Conservation (phyloP, 1,139 yeast species). For the Yamadazyma siamensis region DNA sequence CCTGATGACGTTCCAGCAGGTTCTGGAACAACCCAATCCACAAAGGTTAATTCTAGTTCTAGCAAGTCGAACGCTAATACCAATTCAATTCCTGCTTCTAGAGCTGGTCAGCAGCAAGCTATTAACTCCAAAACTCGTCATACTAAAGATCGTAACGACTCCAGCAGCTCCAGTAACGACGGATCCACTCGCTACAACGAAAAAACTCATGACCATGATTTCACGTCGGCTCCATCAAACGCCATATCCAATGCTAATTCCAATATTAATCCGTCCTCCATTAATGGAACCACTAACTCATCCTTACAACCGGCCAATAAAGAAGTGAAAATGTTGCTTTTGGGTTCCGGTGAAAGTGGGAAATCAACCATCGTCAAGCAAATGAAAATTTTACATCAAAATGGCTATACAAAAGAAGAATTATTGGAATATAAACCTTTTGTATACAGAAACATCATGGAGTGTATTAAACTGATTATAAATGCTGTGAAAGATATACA, state of each 20-base stretch:
- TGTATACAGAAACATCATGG: conserved; percentile 64
- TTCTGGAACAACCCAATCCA: conserved; percentile 3
- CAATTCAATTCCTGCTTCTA: no score
- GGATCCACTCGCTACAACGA: conserved; percentile 14
- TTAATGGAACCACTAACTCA: not conserved
- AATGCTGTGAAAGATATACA: conserved; percentile 52
- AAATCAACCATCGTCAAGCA: conserved; percentile 76
- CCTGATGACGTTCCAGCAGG: conserved; percentile 9
- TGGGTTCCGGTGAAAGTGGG: conserved; percentile 82
- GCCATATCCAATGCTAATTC: conserved; percentile 3
- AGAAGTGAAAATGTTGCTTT: conserved; percentile 59
- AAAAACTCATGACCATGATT: no score
- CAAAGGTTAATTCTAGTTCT: not conserved
- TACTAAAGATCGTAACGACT: conserved; percentile 11
- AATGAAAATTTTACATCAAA: conserved; percentile 68
- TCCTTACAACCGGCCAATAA: conserved; percentile 17
- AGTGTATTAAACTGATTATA: conserved; percentile 60
- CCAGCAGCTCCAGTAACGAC: conserved; percentile 20
- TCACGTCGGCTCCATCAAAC: no score
- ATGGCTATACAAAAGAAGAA: conserved; percentile 66
- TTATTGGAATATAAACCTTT: conserved; percentile 64
- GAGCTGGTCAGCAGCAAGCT: not conserved
- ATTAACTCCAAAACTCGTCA: not conserved
- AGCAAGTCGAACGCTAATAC: no score
- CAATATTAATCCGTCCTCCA: conserved; percentile 1